These are phyloP conservation scores for Alternaria angustiovoidea DNA, from an alignment of 2,329 filamentous ascomycete species.

Conservation along the genomic window DNA sequence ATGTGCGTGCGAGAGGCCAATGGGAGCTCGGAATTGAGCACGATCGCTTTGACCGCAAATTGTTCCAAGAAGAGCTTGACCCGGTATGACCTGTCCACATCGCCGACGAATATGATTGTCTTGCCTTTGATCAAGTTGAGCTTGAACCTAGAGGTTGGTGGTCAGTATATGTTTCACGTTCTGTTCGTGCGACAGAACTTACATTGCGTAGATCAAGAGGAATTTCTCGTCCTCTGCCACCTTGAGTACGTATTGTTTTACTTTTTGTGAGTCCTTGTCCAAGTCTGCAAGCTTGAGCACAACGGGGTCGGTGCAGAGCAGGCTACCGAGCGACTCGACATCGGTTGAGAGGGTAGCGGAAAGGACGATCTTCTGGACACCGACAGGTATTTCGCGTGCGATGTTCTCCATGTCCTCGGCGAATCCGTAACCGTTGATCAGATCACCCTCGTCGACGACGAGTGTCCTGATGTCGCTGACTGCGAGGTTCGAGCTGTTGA, in stretches of 20 bases:
- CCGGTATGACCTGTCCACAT: slow-evolving; percentile 89
- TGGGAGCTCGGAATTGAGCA: slow-evolving; percentile 92
- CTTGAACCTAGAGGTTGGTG: neutral
- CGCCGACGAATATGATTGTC: slow-evolving; percentile 79
- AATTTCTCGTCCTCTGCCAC: slow-evolving; percentile 99
- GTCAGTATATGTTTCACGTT: neutral
- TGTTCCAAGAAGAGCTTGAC: slow-evolving; percentile 96
- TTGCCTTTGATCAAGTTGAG: neutral
- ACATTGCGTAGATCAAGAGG: slow-evolving; percentile 89
- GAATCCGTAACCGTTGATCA: slow-evolving; percentile 93
- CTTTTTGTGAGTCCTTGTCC: slow-evolving; percentile 76
- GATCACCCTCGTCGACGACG: slow-evolving; percentile 92
- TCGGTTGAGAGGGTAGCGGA: slow-evolving; percentile 91
- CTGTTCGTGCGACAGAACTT: slow-evolving; percentile 63
- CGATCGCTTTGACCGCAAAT: slow-evolving; percentile 92
- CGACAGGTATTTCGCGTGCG: slow-evolving; percentile 78
- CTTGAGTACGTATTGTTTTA: slow-evolving; percentile 89
- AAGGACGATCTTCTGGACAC: slow-evolving; percentile 90
- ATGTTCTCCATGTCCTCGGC: slow-evolving; percentile 87
- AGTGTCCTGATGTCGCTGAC: slow-evolving; percentile 73
- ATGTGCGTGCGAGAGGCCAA: slow-evolving; percentile 93
- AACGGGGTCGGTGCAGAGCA: slow-evolving; percentile 84
- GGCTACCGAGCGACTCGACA: slow-evolving; percentile 80
- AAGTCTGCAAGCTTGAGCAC: slow-evolving; percentile 84
- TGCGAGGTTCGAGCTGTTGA: slow-evolving; percentile 75